Conservation (phyloP, 1,284 basidiomycete species). For the Microbotryum scabiosae region DNA sequence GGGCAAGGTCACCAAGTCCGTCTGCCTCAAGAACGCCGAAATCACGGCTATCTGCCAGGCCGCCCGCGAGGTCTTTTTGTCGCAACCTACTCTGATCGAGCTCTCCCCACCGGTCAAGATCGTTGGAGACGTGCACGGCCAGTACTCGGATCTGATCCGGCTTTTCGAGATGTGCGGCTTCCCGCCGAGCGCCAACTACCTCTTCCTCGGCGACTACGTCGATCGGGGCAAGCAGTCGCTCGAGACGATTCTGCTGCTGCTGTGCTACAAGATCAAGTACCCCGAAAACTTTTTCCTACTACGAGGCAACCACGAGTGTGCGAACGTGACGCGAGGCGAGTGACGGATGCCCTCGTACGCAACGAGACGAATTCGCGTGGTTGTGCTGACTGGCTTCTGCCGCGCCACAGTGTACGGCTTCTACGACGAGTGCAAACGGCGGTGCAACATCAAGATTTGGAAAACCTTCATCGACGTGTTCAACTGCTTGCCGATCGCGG, state of each 20-base stretch:
- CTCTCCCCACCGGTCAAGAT: slow-evolving; percentile 98
- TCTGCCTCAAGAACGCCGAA: slow-evolving; percentile 93
- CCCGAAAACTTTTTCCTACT: slow-evolving; percentile 99
- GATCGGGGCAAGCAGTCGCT: slow-evolving; percentile 97
- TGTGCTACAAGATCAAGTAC: slow-evolving; percentile 99
- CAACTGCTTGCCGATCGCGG: slow-evolving; percentile 96
- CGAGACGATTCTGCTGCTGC: slow-evolving; percentile 89
- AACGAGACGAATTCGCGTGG: neutral
- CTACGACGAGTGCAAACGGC: slow-evolving; percentile 99
- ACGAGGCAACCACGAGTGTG: slow-evolving; percentile 98
- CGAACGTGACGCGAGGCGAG: slow-evolving; percentile 92
- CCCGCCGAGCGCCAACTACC: slow-evolving; percentile 92
- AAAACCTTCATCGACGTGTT: slow-evolving; percentile 99
- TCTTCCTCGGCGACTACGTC: slow-evolving; percentile 63
- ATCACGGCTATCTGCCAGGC: slow-evolving; percentile 91
- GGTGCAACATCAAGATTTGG: slow-evolving; percentile 99
- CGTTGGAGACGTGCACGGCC: slow-evolving; percentile 94
- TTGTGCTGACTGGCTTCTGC: slow-evolving; percentile 26
- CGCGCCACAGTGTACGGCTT: slow-evolving; percentile 79
- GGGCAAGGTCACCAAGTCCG: slow-evolving; percentile 85
- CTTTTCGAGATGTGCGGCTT: slow-evolving; percentile 99
- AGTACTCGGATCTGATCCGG: slow-evolving; percentile 92
- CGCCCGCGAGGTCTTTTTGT: slow-evolving; percentile 93
- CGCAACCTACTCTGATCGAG: slow-evolving; percentile 95
- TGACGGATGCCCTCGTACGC: slow-evolving; percentile 11